phyloP scores from a whole-genome alignment of 108 stramenopile genomes.

The Asterionellopsis glacialis region DNA sequence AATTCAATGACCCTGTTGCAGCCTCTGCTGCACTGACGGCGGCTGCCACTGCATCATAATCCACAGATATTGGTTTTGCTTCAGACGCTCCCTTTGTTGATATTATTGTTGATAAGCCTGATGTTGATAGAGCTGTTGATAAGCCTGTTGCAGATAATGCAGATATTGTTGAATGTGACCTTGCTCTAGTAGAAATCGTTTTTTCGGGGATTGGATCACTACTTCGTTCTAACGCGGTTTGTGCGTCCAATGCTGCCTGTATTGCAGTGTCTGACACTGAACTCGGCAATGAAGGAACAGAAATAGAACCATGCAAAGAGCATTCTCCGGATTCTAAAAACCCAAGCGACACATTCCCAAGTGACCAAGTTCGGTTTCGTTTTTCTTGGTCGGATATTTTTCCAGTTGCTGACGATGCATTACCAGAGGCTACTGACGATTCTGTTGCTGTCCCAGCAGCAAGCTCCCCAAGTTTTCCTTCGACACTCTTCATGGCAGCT shows the following conservation, averaged over 20 bases:
- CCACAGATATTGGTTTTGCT: slow-evolving; percentile 44
- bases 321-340: not conserved
- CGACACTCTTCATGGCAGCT: slow-evolving; percentile 42
- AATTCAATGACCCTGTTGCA: slow-evolving; percentile 56
- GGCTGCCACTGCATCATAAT: slow-evolving; percentile 73
- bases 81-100: slow-evolving; percentile 17
- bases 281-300: too few relatives aligned
- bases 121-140: too few relatives aligned
- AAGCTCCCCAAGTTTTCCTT: slow-evolving; percentile 39
- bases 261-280: too few relatives aligned
- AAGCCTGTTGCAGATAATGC: too few relatives aligned
- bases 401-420: slow-evolving; percentile 1
- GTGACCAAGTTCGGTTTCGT: too few relatives aligned
- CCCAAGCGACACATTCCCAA: not conserved
- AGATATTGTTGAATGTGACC: slow-evolving; percentile 22
- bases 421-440: slow-evolving; percentile 9
- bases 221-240: too few relatives aligned
- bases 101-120: not conserved
- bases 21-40: slow-evolving; percentile 77
- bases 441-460: slow-evolving; percentile 31
- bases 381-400: not conserved
- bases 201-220: not conserved
- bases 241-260: too few relatives aligned
- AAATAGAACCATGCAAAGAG: slow-evolving; percentile 2
- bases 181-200: slow-evolving; percentile 13